Conservation (phyloP, 805 yeast species). For the Schizosaccharomyces lindneri region DNA sequence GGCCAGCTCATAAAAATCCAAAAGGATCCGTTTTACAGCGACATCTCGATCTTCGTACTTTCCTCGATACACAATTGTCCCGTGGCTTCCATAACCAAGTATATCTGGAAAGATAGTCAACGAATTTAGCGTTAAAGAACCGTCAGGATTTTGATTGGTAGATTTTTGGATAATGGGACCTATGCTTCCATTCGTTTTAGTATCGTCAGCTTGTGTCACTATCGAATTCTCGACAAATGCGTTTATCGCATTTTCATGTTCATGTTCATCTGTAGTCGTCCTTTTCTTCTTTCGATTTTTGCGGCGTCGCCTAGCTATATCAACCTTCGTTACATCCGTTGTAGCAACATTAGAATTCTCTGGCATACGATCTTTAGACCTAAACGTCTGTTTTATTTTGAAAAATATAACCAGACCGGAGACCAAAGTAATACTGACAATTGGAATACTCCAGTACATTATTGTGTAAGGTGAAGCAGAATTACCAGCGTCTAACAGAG, state of each 20-base stretch:
- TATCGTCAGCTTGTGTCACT: not conserved
- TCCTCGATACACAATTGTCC: constrained; percentile 83
- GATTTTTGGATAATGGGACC: not conserved
- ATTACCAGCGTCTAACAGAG: not conserved
- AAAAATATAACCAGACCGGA: not conserved
- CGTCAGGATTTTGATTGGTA: not conserved
- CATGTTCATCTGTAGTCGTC: not conserved
- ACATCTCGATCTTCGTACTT: constrained; percentile 79
- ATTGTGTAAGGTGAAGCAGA: not conserved
- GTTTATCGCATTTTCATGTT: too few relatives aligned
- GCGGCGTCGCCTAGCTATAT: not conserved
- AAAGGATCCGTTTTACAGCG: constrained; percentile 80
- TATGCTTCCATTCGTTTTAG: not conserved
- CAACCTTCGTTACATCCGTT: not conserved
- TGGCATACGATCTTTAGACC: not conserved
- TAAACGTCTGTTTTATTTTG: not conserved
- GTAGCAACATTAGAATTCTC: not conserved
- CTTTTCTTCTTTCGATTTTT: not conserved
- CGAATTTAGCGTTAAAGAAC: constrained; percentile 4
- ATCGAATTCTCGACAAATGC: too few relatives aligned
- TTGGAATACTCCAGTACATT: not conserved
- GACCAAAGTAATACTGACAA: not conserved
- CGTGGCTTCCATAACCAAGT: constrained; percentile 91
- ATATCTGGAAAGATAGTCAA: constrained; percentile 43
- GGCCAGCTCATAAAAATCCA: constrained; percentile 84